Percentiles rank a stretch among this genome's conserved stretches.
Evolutionary conservation across 2,329 filamentous ascomycete species (phyloP).

Genomic region (Trichoderma citrinoviride): DNA sequence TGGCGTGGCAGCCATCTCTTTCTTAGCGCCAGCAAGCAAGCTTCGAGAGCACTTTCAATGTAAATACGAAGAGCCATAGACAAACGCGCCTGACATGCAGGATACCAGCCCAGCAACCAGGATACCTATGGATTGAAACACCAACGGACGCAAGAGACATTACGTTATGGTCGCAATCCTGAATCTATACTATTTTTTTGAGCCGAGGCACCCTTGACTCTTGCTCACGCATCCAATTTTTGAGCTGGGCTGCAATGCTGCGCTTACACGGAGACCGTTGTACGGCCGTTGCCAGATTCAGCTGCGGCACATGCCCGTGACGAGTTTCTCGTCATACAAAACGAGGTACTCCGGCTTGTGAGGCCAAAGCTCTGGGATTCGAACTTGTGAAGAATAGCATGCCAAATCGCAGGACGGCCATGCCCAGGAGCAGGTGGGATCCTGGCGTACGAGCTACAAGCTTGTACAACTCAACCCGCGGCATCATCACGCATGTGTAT

Average conservation of each 20-base stretch:
- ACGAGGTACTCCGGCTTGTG: background rate
- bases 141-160: background rate
- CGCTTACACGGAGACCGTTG: background rate
- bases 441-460: background rate
- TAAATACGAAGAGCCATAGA: background rate
- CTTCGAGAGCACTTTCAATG: background rate
- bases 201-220: background rate
- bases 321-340: background rate
- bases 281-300: background rate
- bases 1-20: background rate
- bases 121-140: background rate
- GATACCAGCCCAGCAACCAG: background rate
- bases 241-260: background rate
- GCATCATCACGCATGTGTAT: background rate
- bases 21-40: background rate
- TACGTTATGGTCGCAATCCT: background rate
- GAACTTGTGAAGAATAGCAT: background rate
- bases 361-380: background rate
- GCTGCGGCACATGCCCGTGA: slow-evolving; percentile 7
- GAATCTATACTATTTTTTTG: background rate
- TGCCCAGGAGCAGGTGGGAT: background rate
- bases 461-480: background rate
- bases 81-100: background rate
- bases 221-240: slow-evolving; percentile 5
- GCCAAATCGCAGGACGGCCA: no score